Percentiles rank a stretch among this genome's conserved stretches.
Conservation (phyloP, 2,329 filamentous ascomycete species). For the Trichophaea hybrida region DNA sequence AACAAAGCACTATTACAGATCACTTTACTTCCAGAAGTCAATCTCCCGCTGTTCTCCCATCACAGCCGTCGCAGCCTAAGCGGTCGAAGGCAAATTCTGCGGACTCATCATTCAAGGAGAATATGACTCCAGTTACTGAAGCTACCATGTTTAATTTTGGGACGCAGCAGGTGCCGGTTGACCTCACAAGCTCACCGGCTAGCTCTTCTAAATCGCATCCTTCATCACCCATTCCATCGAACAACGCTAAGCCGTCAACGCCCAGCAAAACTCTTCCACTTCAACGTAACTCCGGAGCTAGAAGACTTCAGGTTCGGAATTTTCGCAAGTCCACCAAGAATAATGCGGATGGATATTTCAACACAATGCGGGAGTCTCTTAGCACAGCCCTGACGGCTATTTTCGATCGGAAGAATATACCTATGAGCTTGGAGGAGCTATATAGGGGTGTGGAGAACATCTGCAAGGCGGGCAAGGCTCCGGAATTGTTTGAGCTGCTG, state of each 20-base stretch:
- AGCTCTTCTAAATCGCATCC: background rate
- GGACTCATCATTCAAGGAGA: background rate
- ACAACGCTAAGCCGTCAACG: background rate
- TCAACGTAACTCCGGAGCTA: slow-evolving; percentile 11
- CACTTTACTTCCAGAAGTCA: slow-evolving; percentile 3
- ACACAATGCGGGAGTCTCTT: slow-evolving; percentile 59
- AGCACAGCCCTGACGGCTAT: slow-evolving; percentile 58
- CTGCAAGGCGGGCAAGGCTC: slow-evolving; percentile 62
- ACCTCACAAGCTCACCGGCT: slow-evolving; percentile 10
- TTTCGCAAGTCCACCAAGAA: slow-evolving; percentile 50
- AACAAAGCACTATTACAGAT: slow-evolving; percentile 8
- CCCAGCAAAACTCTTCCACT: slow-evolving; percentile 7
- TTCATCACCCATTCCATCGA: background rate
- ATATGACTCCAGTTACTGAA: slow-evolving; percentile 15
- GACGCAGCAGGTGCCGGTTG: slow-evolving; percentile 4
- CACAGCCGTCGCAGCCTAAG: slow-evolving; percentile 2
- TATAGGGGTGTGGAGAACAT: slow-evolving; percentile 87
- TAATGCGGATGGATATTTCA: slow-evolving; percentile 63
- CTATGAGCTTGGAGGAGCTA: slow-evolving; percentile 69
- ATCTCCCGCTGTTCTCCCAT: background rate
- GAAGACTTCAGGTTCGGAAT: slow-evolving; percentile 85
- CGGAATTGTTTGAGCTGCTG: slow-evolving; percentile 52
- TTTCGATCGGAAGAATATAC: slow-evolving; percentile 49
- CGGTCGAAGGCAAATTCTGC: slow-evolving; percentile 16
- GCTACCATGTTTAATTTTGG: slow-evolving; percentile 17